Base-by-base conservation (phyloP, 2,329 filamentous ascomycete species). In the Trichoderma harzianum region DNA sequence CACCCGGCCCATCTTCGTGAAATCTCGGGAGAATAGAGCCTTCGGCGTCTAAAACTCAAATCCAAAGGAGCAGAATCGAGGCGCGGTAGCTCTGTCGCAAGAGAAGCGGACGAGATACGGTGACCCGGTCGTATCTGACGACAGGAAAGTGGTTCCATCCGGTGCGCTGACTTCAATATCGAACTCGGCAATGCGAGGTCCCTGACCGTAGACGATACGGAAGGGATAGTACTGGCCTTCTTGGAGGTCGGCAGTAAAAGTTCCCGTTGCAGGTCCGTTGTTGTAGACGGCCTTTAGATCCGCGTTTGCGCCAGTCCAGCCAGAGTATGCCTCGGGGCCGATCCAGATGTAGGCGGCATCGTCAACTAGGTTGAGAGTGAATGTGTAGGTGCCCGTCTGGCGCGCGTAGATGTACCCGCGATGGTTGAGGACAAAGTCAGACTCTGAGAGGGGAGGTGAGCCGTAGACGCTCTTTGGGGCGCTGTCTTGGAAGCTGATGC, bases 341-440 rank as follows among this genome's bases (percentile, higher is more conserved):
- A 76, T 63, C 76, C 77, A 73, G 28, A 72, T 21, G 34, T 58
- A 70, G 21, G 69, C 65, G 10, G 62, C 62, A 39, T 73, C 73
- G 69, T 78, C 74, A 7, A 76, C 74, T 16, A 47, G 68, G 8
- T 71, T 58, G 21, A 77, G 66, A 30, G 73, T 74, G 57, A 77
- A 75, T 60, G 74, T 75, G 73, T 74, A 78, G 3, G 63, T 57
- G 32, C 77, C 77, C 1, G 34, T 57, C 71, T 77, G 73, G 63
- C 73, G 75, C 2, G 76, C 76, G 62, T 74, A 77, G 3, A 77
- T 72, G 71, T 77, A 78, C 12, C 74, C 77, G 61, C 69, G 75
- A 28, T 78, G 75, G 72, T 76, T 77, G 12, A 77, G 73, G 3
- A 70, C 74, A 55, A 78, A 77, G 72, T 73, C 75, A 18, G 39